Evolutionary conservation across 768 basidiomycete species (phyloP), one percentile per base, ranked within the genome.

Genomic region (Tulasnella sp.): DNA sequence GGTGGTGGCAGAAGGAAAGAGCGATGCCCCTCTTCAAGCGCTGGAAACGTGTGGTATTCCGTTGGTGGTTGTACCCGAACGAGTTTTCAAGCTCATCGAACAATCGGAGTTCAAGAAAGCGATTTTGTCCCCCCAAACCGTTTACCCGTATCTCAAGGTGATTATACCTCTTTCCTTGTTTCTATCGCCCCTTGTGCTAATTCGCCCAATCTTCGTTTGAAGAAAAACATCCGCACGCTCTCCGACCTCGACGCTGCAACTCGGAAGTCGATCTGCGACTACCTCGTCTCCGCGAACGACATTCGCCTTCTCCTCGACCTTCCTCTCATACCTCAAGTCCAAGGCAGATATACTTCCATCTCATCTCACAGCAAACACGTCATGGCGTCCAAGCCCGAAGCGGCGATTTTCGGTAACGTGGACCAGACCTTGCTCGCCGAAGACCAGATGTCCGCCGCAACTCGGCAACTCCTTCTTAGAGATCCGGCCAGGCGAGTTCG

Each of bases 231-330:
- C 2, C 2, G 9, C 12, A 34, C 9, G 8, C 27, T 77, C 2
- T 36, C 39, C 19, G 56, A 38, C 31, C 40, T 71, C 5, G 31
- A 31, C 27, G 62, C 56, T 1, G 34, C 31, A 10, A 24, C 56
- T 19, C 52, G 19, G 2, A 31, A n/a, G 34, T 27, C 10, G 21
- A 31, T 77, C 24, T 77, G 76, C 42, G 76, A 77, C 7, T 77
- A 77, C 76, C 48, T 77, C 36, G 48, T 39, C 76, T 58, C 76
- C 38, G 76, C 52, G 1, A 44, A 68, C 68, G 76, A 77, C 58
- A 77, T 77, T 34, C 31, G 44, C n/a, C 34, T 75, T 18, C 14
- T 75, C 24, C 27, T 36, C 14, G 40, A 48, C 75, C 34, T 75
- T 7, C 44, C 75, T 1, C 16, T 75, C 44, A 75, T 75, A 2